These are phyloP conservation scores for Suhomyces panamericanus DNA, from an alignment of 1,139 yeast genomes.

Conservation along the genomic window DNA sequence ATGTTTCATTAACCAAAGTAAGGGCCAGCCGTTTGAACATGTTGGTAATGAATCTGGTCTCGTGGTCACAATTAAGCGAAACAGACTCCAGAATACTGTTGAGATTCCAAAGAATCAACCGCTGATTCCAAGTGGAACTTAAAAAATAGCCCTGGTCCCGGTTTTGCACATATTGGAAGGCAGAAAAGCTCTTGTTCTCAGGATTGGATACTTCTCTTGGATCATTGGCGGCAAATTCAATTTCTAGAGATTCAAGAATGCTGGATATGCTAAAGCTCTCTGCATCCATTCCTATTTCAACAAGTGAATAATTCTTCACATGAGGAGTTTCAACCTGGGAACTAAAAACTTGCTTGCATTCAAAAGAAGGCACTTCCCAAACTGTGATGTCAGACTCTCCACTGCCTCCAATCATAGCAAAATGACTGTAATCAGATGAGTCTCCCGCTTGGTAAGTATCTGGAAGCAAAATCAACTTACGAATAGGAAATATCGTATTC, in stretches of 20 bases:
- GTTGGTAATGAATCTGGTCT: constrained; percentile 14
- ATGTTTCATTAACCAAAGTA: constrained; percentile 15
- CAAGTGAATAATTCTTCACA: constrained; percentile 35
- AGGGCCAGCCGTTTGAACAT: constrained; percentile 11
- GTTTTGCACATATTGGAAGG: constrained; percentile 12
- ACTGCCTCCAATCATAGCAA: constrained; percentile 68
- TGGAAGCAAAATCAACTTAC: constrained; percentile 46
- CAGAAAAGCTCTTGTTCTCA: constrained; percentile 17
- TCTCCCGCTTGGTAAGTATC: constrained; percentile 18
- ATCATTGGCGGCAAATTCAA: constrained; percentile 13
- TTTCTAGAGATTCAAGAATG: constrained; percentile 14
- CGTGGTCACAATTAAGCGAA: constrained; percentile 17
- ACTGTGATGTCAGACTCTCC: constrained; percentile 59
- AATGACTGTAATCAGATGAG: constrained; percentile 18
- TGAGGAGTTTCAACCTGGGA: constrained; percentile 32
- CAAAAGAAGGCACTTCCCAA: constrained; percentile 73
- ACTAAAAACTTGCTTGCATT: constrained; percentile 58
- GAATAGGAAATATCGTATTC: constrained; percentile 38
- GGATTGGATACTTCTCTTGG: constrained; percentile 13
- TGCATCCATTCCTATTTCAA: constrained; percentile 27
- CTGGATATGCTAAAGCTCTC: constrained; percentile 23
- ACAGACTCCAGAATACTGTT: constrained; percentile 27
- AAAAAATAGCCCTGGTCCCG: constrained; percentile 20
- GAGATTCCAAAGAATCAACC: constrained; percentile 37
- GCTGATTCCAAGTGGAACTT: constrained; percentile 29